Percentiles rank a stretch among this genome's conserved stretches.
phyloP scores from a whole-genome alignment of 495 filamentous ascomycete species.

The Hyaloscypha hepaticicola region DNA sequence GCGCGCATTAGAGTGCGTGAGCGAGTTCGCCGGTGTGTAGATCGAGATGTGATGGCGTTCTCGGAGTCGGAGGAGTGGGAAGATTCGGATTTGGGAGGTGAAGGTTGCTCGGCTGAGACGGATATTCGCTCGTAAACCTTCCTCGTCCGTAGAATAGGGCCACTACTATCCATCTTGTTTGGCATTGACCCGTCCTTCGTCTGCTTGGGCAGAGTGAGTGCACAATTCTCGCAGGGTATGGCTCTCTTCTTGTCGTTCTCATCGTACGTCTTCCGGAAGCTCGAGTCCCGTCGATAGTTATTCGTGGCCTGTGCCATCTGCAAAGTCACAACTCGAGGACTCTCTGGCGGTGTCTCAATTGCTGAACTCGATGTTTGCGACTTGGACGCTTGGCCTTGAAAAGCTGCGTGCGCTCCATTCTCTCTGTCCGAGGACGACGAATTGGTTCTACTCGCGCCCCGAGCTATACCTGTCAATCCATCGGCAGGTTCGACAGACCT shows the following conservation, averaged over 20 bases:
- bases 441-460: conserved; percentile 19
- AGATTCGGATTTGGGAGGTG: conserved; percentile 28
- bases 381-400: neutral
- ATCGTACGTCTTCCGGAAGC: conserved; percentile 53
- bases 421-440: conserved; percentile 32
- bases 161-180: conserved; percentile 21
- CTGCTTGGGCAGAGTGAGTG: conserved; percentile 56
- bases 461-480: conserved; percentile 2
- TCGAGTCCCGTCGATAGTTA: conserved; percentile 45
- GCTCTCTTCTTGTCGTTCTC: conserved; percentile 54
- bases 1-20: conserved; percentile 15
- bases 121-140: conserved; percentile 29
- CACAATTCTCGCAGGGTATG: conserved; percentile 60
- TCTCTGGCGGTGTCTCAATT: conserved; percentile 61
- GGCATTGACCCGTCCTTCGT: conserved; percentile 35
- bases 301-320: conserved; percentile 29
- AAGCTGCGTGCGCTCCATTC: conserved; percentile 10
- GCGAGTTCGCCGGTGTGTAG: conserved; percentile 11
- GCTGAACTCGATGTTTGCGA: neutral
- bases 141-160: conserved; percentile 32
- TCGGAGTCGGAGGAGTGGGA: conserved; percentile 28
- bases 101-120: conserved; percentile 11
- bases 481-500: conserved; percentile 23
- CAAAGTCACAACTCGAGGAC: conserved; percentile 45
- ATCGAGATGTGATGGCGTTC: conserved; percentile 19